Evolutionary conservation across 2,329 filamentous ascomycete genomes (phyloP).

Genomic region (Sporothrix sp.): DNA sequence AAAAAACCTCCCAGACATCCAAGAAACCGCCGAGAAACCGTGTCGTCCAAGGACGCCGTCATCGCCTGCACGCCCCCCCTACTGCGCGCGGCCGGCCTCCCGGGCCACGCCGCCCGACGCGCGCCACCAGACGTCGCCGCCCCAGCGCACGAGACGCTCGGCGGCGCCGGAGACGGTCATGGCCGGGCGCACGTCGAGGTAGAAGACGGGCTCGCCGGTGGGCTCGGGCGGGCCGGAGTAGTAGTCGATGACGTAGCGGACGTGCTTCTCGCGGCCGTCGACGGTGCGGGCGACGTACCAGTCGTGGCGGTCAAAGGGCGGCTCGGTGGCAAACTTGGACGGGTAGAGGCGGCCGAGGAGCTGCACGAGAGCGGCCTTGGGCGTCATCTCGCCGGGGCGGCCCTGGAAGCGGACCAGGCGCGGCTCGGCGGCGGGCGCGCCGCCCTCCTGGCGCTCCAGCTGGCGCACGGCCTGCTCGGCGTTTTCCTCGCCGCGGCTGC

Average conservation of each 20-base stretch:
- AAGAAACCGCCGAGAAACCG: neutral
- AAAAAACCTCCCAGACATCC: neutral
- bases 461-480: conserved; percentile 25
- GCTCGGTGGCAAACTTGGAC: conserved; percentile 66
- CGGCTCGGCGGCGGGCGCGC: conserved; percentile 40
- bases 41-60: neutral
- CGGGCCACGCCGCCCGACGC: conserved; percentile 64
- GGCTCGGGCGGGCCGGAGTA: conserved; percentile 76
- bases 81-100: conserved; percentile 24
- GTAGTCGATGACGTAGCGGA: conserved; percentile 95
- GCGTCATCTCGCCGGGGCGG: conserved; percentile 77
- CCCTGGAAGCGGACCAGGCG: conserved; percentile 81
- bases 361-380: conserved; percentile 79
- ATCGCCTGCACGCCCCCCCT: too few relatives aligned
- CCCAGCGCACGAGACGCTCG: conserved; percentile 80
- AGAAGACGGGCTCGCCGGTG: conserved; percentile 88
- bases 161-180: conserved; percentile 69
- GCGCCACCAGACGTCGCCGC: conserved; percentile 88
- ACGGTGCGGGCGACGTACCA: conserved; percentile 79
- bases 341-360: conserved; percentile 73
- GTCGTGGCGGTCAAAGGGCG: conserved; percentile 93
- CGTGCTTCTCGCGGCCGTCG: conserved; percentile 59
- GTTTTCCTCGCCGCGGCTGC: conserved; percentile 63
- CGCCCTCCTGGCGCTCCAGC: conserved; percentile 30
- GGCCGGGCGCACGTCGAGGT: conserved; percentile 85